Conservation (phyloP, 2,329 filamentous ascomycete species). For the Bertia moriformis region DNA sequence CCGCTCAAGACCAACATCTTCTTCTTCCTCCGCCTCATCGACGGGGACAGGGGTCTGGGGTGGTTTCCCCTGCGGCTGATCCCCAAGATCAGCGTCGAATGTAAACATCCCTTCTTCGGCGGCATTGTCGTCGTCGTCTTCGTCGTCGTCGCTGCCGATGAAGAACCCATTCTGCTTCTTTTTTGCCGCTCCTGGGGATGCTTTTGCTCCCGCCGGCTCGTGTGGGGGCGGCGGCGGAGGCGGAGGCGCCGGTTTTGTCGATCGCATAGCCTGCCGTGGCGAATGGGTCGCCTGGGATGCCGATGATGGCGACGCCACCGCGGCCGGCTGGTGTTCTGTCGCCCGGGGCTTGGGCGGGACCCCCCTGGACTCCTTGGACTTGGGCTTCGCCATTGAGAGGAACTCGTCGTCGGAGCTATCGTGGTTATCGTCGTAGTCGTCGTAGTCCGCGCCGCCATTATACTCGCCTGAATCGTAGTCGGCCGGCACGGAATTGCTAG, state of each 20-base stretch:
- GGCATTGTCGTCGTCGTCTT: not conserved
- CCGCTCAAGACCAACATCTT: not conserved
- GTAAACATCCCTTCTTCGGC: too few relatives aligned
- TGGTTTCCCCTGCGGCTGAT: not conserved
- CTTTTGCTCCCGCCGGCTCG: too few relatives aligned
- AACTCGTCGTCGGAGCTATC: conserved; percentile 24
- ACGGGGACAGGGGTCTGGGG: not conserved
- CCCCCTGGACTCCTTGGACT: conserved; percentile 7
- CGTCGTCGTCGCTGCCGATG: not conserved
- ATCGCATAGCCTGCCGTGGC: not conserved
- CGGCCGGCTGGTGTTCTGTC: too few relatives aligned
- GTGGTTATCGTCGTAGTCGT: conserved; percentile 11
- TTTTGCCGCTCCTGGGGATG: too few relatives aligned
- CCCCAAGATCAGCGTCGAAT: not conserved
- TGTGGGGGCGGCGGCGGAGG: too few relatives aligned
- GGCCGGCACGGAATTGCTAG: conserved; percentile 4
- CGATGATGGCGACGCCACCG: not conserved
- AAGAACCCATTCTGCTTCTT: too few relatives aligned
- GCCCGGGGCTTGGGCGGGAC: not conserved
- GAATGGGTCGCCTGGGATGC: not conserved
- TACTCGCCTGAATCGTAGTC: conserved; percentile 3
- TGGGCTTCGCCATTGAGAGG: conserved; percentile 24
- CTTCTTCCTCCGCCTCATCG: not conserved
- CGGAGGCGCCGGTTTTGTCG: not conserved
- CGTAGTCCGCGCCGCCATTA: not conserved